These are phyloP conservation scores for Cladobotryum protrusum DNA, from an alignment of 2,329 filamentous ascomycete species.

Conservation along the genomic window DNA sequence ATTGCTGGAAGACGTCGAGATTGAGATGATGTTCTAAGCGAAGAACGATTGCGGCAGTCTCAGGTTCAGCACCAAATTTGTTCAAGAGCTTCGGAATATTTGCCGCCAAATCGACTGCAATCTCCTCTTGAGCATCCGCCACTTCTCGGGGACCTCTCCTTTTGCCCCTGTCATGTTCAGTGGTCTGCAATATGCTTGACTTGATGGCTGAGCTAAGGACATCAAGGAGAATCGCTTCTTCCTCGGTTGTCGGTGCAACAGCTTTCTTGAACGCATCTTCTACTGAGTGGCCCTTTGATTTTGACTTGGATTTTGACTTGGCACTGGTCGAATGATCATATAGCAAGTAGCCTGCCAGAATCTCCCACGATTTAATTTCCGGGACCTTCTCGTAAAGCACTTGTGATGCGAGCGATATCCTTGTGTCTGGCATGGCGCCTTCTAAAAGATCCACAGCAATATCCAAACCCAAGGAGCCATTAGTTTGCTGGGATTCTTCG, in stretches of 20 bases:
- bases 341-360: constrained; percentile 80
- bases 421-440: constrained; percentile 63
- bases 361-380: constrained; percentile 81
- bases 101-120: constrained; percentile 68
- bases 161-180: constrained; percentile 57
- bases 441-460: constrained; percentile 52
- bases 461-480: constrained; percentile 40
- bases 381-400: constrained; percentile 76
- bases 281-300: constrained; percentile 44
- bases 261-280: constrained; percentile 62
- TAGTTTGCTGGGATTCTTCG: constrained; percentile 47
- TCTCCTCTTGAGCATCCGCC: constrained; percentile 67
- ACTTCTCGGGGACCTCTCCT: constrained; percentile 57
- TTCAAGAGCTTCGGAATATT: constrained; percentile 81
- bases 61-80: constrained; percentile 86
- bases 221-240: constrained; percentile 82
- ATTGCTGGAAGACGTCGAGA: constrained; percentile 78
- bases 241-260: constrained; percentile 65
- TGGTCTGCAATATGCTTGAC: constrained; percentile 58
- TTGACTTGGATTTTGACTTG: constrained; percentile 47
- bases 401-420: constrained; percentile 80
- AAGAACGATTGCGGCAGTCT: constrained; percentile 79
- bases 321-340: constrained; percentile 76
- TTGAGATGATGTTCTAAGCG: constrained; percentile 82
- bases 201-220: constrained; percentile 80